Evolutionary conservation across 2,329 filamentous ascomycete genomes (phyloP), one percentile per base, ranked within the genome.

Genomic region (Alternaria sp.): DNA sequence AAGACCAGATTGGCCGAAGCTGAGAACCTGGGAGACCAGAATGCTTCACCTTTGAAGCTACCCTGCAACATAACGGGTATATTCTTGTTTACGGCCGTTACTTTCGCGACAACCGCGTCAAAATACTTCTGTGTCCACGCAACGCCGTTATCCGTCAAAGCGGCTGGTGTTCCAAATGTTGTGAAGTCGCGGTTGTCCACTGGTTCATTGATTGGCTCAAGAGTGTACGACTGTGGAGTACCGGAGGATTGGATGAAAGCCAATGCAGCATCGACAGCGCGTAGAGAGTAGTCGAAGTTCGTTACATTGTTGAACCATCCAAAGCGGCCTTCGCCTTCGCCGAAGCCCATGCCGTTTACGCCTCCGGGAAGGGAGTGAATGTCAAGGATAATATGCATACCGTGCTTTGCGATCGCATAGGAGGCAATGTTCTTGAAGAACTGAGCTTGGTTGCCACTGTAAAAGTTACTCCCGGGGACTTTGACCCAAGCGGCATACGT

Each of bases 171-270:
- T 25, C 69, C 77, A 48, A 80, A 79, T n/a, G 59, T 69, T 8
- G 66, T 58, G 34, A 79, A 63, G 59, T 77, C 60, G 7, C 34
- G 46, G 34, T 62, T 78, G 66, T 80, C 79, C 30, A 64, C 70
- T 0, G 77, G 66, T 53, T 81, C 78, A 64, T 81, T 81, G 64
- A 81, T 74, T 5, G 78, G 76, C 4, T 68, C 71, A 41, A 81
- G 61, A 16, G 76, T 78, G 64, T 74, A 80, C 10, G 68, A 70
- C 52, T 77, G 66, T 5, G 69, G 66, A 18, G 57, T 66, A 12
- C 70, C 71, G 5, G 72, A 75, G 10, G 54, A 54, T 48, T 73
- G 57, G 50, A 81, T 74, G 57, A 74, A 81, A n/a, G 59, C 54
- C 12, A 80, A 59, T 2, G 76, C 69, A 2, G 67, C 66, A 18